Conservation (phyloP, 148 eudicot genomes). For the Vaccinium corymbosum region DNA sequence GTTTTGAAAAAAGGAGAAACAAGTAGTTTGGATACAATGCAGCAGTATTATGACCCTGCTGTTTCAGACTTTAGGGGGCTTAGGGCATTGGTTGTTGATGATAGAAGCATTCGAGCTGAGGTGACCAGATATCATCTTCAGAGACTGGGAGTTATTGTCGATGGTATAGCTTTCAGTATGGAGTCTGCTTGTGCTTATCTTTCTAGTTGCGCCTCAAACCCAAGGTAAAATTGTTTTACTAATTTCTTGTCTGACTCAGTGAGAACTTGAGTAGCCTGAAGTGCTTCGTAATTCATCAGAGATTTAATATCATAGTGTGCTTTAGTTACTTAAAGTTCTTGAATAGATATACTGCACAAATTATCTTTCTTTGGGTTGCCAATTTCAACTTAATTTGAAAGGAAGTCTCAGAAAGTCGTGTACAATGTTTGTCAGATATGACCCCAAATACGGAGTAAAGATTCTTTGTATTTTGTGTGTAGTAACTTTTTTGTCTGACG, state of each 20-base stretch:
- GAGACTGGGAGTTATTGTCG: conserved; percentile 63
- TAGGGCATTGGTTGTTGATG: conserved; percentile 66
- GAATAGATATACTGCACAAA: neutral
- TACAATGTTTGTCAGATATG: neutral
- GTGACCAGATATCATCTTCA: conserved; percentile 76
- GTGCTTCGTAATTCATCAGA: neutral
- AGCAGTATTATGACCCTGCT: conserved; percentile 38
- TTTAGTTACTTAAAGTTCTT: neutral
- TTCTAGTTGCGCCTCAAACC: conserved; percentile 23
- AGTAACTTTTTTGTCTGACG: neutral
- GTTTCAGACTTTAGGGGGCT: conserved; percentile 59
- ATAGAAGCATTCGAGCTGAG: conserved; percentile 53
- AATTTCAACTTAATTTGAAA: neutral
- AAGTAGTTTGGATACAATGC: conserved; percentile 30
- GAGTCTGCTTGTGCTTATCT: conserved; percentile 45
- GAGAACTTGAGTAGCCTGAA: neutral
- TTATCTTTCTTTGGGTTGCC: neutral
- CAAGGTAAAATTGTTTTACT: conserved; percentile 34
- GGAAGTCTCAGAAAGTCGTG: neutral
- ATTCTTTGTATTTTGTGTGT: neutral
- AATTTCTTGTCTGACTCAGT: neutral
- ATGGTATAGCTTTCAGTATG: conserved; percentile 41
- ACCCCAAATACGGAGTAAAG: neutral
- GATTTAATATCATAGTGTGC: neutral
- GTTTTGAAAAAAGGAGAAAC: conserved; percentile 42